A percentile compares a stretch with the other conserved stretches of the same genome.
Evolutionary conservation across 1,284 basidiomycete genomes (phyloP).

Genomic region (Schizopora paradoxa): DNA sequence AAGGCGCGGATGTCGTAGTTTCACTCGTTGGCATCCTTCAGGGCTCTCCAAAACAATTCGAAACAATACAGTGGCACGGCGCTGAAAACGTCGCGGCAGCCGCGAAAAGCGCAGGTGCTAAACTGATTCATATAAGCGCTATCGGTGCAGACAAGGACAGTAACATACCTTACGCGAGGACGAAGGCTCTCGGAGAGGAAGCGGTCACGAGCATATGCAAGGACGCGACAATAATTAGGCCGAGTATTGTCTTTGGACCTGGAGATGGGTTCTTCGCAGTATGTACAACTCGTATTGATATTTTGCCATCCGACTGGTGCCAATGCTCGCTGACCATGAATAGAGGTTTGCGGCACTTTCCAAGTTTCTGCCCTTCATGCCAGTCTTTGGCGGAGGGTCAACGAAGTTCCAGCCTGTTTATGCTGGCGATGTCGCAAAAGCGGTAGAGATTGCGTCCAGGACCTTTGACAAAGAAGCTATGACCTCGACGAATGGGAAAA

Average conservation of each 20-base stretch:
- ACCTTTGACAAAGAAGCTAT: slow-evolving; percentile 35
- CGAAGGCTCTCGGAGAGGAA: slow-evolving; percentile 59
- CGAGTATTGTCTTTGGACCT: slow-evolving; percentile 67
- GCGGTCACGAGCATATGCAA: slow-evolving; percentile 44
- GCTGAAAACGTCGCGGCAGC: slow-evolving; percentile 56
- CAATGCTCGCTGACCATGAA: slow-evolving; percentile 1
- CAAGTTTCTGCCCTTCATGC: slow-evolving; percentile 57
- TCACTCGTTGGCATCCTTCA: slow-evolving; percentile 63
- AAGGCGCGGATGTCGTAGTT: slow-evolving; percentile 49
- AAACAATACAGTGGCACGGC: slow-evolving; percentile 56
- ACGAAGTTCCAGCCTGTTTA: slow-evolving; percentile 68
- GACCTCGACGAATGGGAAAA: slow-evolving; percentile 43
- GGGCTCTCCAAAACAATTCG: slow-evolving; percentile 49
- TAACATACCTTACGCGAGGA: slow-evolving; percentile 47
- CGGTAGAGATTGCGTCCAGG: slow-evolving; percentile 54
- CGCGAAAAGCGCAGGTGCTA: slow-evolving; percentile 42
- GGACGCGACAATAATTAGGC: slow-evolving; percentile 56
- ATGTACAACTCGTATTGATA: slow-evolving; percentile 18
- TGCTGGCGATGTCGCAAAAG: slow-evolving; percentile 56
- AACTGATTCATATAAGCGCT: slow-evolving; percentile 56
- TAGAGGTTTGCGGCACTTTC: slow-evolving; percentile 60
- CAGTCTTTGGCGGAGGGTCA: slow-evolving; percentile 64
- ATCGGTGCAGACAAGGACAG: slow-evolving; percentile 51
- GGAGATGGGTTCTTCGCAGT: slow-evolving; percentile 71
- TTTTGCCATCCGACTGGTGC: slow-evolving; percentile 5